Percentiles rank a stretch among this genome's conserved stretches.
phyloP scores from a whole-genome alignment of 2,329 filamentous ascomycete genomes.

The Fusarium papillatum region DNA sequence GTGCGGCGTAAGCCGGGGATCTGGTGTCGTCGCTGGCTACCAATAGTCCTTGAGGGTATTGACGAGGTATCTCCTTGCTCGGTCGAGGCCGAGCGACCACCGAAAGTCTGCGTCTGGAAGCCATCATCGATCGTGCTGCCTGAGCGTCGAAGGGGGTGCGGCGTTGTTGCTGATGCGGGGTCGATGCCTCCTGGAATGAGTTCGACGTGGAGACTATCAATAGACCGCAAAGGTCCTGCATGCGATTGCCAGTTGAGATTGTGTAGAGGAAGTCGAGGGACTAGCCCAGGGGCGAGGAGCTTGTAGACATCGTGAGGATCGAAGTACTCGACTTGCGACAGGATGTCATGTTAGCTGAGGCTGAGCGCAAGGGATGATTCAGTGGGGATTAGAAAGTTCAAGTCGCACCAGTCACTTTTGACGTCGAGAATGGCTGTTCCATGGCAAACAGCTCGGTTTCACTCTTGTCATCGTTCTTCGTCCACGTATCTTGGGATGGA shows the following conservation, averaged over 20 bases:
- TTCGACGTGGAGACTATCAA: slow-evolving; percentile 92
- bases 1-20: slow-evolving; percentile 94
- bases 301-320: slow-evolving; percentile 93
- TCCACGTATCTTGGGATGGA: slow-evolving; percentile 34
- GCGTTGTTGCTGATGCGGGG: slow-evolving; percentile 52
- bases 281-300: slow-evolving; percentile 82
- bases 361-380: not conserved
- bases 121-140: slow-evolving; percentile 65
- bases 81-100: slow-evolving; percentile 53
- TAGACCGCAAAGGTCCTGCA: slow-evolving; percentile 90
- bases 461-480: slow-evolving; percentile 47
- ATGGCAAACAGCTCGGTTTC: slow-evolving; percentile 56
- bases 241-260: slow-evolving; percentile 99
- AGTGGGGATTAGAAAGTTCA: not conserved
- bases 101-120: slow-evolving; percentile 69
- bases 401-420: slow-evolving; percentile 79
- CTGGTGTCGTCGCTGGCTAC: slow-evolving; percentile 80
- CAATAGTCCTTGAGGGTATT: slow-evolving; percentile 49
- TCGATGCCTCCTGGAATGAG: slow-evolving; percentile 76
- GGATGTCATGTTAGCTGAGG: slow-evolving; percentile 34
- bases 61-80: slow-evolving; percentile 55
- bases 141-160: slow-evolving; percentile 47
- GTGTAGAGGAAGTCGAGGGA: slow-evolving; percentile 84
- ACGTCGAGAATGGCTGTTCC: slow-evolving; percentile 78
- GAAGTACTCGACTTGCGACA: slow-evolving; percentile 86